Evolutionary conservation across 352 stramenopile genomes (phyloP).

Genomic region (Pythium folliculosum): DNA sequence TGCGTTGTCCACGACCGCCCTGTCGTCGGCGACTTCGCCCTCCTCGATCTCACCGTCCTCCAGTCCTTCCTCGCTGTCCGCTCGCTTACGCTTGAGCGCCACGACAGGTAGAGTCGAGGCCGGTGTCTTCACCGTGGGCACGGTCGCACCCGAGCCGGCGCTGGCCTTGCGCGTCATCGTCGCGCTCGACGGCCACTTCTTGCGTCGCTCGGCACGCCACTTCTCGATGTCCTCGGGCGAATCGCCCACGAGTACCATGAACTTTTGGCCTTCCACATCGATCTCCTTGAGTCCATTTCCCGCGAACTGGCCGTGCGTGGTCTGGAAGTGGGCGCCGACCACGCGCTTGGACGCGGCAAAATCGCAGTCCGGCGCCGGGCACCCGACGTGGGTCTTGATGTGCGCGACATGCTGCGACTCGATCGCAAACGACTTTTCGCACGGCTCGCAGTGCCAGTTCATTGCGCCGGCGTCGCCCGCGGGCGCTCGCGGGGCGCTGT

Average conservation of each 20-base stretch:
- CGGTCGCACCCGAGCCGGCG: slow-evolving; percentile 12
- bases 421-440: slow-evolving; percentile 71
- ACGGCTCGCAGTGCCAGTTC: slow-evolving; percentile 64
- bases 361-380: slow-evolving; percentile 54
- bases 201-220: slow-evolving; percentile 76
- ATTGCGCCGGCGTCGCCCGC: neutral
- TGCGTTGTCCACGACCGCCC: neutral
- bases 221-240: slow-evolving; percentile 78
- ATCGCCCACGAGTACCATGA: slow-evolving; percentile 82
- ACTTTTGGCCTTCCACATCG: slow-evolving; percentile 85
- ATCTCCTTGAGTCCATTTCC: slow-evolving; percentile 81
- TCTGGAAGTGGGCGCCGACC: slow-evolving; percentile 72
- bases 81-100: slow-evolving; percentile 54
- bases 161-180: slow-evolving; percentile 21
- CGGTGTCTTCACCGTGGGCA: neutral
- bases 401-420: slow-evolving; percentile 75
- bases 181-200: slow-evolving; percentile 53
- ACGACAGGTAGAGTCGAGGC: slow-evolving; percentile 1
- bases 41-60: slow-evolving; percentile 66
- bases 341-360: slow-evolving; percentile 78
- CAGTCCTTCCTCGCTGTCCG: slow-evolving; percentile 35
- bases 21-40: slow-evolving; percentile 18
- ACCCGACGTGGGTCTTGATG: slow-evolving; percentile 68
- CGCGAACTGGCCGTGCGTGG: slow-evolving; percentile 62
- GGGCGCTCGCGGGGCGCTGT: neutral